phyloP scores from a whole-genome alignment of 352 stramenopile species.

The Phytophthora pistaciae region DNA sequence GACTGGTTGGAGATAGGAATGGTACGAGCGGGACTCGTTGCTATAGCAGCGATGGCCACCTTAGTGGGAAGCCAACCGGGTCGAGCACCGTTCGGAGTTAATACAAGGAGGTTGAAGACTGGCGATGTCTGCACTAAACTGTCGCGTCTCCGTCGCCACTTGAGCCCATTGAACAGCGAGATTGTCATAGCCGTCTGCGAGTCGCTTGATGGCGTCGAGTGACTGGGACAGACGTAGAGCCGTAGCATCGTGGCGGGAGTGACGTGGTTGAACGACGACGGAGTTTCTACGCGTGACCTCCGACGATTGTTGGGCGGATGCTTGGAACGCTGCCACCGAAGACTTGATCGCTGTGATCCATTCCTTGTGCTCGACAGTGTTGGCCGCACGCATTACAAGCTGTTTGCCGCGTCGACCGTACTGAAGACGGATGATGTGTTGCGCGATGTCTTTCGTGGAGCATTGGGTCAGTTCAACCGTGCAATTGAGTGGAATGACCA shows the following conservation, averaged over 20 bases:
- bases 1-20: background rate
- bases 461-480: conserved; percentile 6
- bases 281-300: background rate
- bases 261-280: background rate
- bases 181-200: conserved; percentile 18
- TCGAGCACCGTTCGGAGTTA: background rate
- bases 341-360: conserved; percentile 4
- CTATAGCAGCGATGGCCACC: background rate
- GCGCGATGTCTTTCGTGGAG: conserved; percentile 9
- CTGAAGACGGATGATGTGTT: conserved; percentile 21
- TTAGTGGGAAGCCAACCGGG: background rate
- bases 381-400: conserved; percentile 9
- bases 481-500: conserved; percentile 13
- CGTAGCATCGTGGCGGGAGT: background rate
- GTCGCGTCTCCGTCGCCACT: conserved; percentile 13
- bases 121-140: conserved; percentile 15
- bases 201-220: conserved; percentile 12
- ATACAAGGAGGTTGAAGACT: conserved; percentile 4
- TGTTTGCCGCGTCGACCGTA: conserved; percentile 12
- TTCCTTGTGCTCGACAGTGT: conserved; percentile 6
- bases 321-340: background rate
- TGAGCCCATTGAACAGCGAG: conserved; percentile 21
- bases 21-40: background rate
- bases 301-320: background rate
- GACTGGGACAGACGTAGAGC: background rate